Evolutionary conservation across 805 yeast species (phyloP), one percentile per base, ranked within the genome.

Genomic region (Candida sithepensis): DNA sequence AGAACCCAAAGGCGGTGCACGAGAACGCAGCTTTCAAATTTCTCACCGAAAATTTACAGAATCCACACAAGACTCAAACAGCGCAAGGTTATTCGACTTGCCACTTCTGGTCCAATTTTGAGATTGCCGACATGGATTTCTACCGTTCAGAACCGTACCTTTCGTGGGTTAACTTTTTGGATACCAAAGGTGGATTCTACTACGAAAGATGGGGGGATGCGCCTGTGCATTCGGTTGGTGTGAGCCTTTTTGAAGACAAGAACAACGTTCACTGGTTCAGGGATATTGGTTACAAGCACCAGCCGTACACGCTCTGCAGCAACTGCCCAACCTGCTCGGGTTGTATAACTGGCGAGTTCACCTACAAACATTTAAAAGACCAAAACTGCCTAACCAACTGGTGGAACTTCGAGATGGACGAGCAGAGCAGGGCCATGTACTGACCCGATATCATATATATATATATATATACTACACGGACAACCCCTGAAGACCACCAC

Each of bases 121-220:
- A 89, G 60, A 85, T 88, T 47, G 92, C 83, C 12, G 83, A 86
- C 57, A 76, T 89, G 85, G 92, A 89, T 54, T 89, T 89, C 56
- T 85, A 73, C 67, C 69, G 96, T 44, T 68, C 76, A 21, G 82
- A 85, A 45, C 79, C 89, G 1, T 89, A 88, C 60, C 69, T 72
- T 34, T 66, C 67, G 12, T 88, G 85, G 80, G 79, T 84, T 58
- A 68, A 83, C 28, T 68, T 72, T 57, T 67, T 89, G 36, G 96
- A 88, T 48, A 51, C 72, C 3, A 66, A 82, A 1, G 94, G 95
- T 18, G 92, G 92, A 3, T 88, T 88, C 59, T 89, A 87, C 64
- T 89, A 89, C 58, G 96, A 90, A 64, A 68, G 96, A 47, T 88
- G 96, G 96, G 96, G 96, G 2, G 96, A 88, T 69, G 96, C 96